Conservation (phyloP, 2,329 filamentous ascomycete species). For the Pseudogymnoascus sp. region DNA sequence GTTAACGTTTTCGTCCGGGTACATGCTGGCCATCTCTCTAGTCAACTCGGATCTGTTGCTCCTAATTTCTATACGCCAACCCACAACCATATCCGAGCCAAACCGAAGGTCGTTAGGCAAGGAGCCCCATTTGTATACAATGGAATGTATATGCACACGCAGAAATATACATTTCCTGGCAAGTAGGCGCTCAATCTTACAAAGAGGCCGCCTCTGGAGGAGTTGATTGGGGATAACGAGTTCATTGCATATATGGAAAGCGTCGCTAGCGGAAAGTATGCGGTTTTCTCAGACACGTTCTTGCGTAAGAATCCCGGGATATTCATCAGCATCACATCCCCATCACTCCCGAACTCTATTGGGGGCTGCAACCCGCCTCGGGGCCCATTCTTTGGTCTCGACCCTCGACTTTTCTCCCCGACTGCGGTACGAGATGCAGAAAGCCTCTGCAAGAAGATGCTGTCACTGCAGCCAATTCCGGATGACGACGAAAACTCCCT, state of each 20-base stretch:
- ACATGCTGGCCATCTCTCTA: no score
- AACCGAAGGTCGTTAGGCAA: background rate
- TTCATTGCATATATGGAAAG: background rate
- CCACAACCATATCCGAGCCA: background rate
- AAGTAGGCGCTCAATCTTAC: background rate
- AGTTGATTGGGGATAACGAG: background rate
- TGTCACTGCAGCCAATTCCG: background rate
- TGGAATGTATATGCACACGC: background rate
- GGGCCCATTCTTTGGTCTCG: background rate
- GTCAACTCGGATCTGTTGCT: no score
- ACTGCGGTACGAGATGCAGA: background rate
- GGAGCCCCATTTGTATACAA: background rate
- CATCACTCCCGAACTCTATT: background rate
- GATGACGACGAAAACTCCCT: no score
- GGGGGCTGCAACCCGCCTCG: background rate
- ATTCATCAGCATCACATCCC: background rate
- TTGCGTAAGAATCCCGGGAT: background rate
- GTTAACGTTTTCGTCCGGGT: no score
- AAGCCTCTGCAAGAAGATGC: background rate
- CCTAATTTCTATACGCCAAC: no score
- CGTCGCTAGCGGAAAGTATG: background rate
- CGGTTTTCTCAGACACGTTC: background rate
- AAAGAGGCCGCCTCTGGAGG: background rate
- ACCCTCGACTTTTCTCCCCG: background rate
- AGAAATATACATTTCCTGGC: background rate